phyloP scores from a whole-genome alignment of 345 rosid species.

The Luvunga scandens region DNA sequence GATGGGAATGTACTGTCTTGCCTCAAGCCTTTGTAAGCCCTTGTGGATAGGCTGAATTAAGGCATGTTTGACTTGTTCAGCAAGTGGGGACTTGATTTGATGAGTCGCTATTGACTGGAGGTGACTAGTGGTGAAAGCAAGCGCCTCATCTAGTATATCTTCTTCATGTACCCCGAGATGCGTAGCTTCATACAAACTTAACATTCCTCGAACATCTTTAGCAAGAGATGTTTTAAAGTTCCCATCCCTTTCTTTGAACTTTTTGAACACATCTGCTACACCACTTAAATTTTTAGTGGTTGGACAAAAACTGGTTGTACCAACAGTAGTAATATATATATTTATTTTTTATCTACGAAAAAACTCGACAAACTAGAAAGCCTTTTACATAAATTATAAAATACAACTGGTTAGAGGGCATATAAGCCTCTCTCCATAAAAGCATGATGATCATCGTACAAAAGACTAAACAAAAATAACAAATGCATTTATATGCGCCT shows the following conservation, averaged over 20 bases:
- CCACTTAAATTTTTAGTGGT: not conserved
- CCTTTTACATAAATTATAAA: too few relatives aligned
- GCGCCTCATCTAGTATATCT: constrained; percentile 31
- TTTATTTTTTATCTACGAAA: too few relatives aligned
- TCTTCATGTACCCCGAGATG: constrained; percentile 34
- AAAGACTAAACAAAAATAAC: too few relatives aligned
- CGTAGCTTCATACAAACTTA: constrained; percentile 42
- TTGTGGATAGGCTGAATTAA: constrained; percentile 6
- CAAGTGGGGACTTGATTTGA: not conserved
- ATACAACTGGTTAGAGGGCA: too few relatives aligned
- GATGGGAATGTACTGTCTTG: constrained; percentile 24
- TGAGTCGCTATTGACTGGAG: not conserved
- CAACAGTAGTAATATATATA: too few relatives aligned
- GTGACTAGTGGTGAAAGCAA: constrained; percentile 28
- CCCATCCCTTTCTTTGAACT: constrained; percentile 21
- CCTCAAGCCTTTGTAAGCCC: constrained; percentile 21
- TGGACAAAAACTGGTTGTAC: too few relatives aligned
- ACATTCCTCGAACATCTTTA: constrained; percentile 20
- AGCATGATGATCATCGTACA: too few relatives aligned
- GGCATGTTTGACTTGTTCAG: constrained; percentile 9
- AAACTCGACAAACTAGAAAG: too few relatives aligned
- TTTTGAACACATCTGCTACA: constrained; percentile 30
- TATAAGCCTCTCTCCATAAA: too few relatives aligned
- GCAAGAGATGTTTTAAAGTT: constrained; percentile 7
- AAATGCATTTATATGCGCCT: too few relatives aligned